Evolutionary conservation across 225 moss, liverwort and hornwort genomes (phyloP).

Genomic region (Pleurozium schreberi): DNA sequence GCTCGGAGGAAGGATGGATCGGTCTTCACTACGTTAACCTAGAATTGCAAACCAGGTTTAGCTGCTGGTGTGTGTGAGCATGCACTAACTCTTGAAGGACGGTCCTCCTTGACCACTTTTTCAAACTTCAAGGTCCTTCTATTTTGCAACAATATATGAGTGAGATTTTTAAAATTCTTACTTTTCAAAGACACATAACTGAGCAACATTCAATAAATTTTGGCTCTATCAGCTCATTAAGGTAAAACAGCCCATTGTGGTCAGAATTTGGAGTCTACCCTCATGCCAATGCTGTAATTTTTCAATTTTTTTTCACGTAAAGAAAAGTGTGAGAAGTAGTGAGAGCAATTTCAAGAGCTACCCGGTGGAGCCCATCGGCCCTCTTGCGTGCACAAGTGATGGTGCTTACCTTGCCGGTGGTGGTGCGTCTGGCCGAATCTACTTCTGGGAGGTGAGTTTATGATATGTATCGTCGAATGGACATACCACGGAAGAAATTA

Average conservation of each 20-base stretch:
- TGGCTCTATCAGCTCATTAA: neutral
- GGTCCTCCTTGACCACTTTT: neutral
- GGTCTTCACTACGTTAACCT: neutral
- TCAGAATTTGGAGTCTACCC: too few species aligned
- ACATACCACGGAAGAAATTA: neutral
- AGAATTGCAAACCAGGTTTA: neutral
- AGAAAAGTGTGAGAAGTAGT: too few species aligned
- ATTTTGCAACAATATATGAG: neutral
- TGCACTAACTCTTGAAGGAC: too few species aligned
- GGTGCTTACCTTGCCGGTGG: conserved; percentile 97
- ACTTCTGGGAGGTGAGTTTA: conserved; percentile 86
- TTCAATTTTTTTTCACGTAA: too few species aligned
- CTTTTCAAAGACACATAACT: too few species aligned
- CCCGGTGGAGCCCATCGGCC: conserved; percentile 83
- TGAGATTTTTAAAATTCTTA: too few species aligned
- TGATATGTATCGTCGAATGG: neutral
- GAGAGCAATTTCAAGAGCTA: conserved; percentile 98
- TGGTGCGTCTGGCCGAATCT: conserved; percentile 86
- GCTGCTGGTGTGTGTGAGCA: neutral
- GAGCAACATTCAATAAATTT: neutral
- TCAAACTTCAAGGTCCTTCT: neutral
- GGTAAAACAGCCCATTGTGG: too few species aligned
- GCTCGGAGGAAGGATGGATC: neutral
- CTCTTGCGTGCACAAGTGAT: conserved; percentile 79
- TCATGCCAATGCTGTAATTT: too few species aligned